phyloP scores from a whole-genome alignment of 352 stramenopile genomes.

The Pythium oligandrum region DNA sequence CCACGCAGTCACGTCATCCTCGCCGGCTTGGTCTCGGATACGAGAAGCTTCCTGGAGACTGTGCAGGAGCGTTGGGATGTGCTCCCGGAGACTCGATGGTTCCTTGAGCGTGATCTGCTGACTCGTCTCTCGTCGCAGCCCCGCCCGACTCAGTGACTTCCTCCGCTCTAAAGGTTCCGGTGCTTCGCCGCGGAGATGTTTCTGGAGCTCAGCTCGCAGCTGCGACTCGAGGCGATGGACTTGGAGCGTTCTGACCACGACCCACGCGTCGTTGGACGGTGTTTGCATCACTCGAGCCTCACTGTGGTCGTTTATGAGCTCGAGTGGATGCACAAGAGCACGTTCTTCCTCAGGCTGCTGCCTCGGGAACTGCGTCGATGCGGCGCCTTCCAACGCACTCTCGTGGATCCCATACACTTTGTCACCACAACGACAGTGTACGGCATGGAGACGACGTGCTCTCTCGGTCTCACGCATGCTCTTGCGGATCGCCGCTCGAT shows the following conservation, averaged over 20 bases:
- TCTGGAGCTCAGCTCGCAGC: conserved; percentile 16
- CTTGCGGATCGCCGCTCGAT: background rate
- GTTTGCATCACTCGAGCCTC: conserved; percentile 17
- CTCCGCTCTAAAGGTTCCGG: background rate
- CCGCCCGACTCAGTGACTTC: background rate
- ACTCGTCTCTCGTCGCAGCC: background rate
- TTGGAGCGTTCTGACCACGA: conserved; percentile 20
- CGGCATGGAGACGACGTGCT: conserved; percentile 10
- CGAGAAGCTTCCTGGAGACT: conserved; percentile 1
- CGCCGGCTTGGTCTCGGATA: background rate
- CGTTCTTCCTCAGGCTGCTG: too few species aligned
- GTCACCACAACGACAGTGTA: conserved; percentile 41
- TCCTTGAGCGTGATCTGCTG: conserved; percentile 1
- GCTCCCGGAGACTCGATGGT: conserved; percentile 3
- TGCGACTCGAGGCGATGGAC: conserved; percentile 32
- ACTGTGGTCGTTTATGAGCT: conserved; percentile 12
- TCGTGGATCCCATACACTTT: conserved; percentile 23
- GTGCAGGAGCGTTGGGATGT: conserved; percentile 11
- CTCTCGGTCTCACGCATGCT: conserved; percentile 12
- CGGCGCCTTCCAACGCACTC: too few species aligned
- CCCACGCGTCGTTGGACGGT: conserved; percentile 19
- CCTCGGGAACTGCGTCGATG: too few species aligned
- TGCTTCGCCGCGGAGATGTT: background rate
- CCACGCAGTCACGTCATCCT: conserved; percentile 3
- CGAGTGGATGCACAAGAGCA: background rate